A percentile compares a stretch with the other conserved stretches of the same genome.
phyloP scores from a whole-genome alignment of 176 grass and related monocot species.

The Areca catechu region DNA sequence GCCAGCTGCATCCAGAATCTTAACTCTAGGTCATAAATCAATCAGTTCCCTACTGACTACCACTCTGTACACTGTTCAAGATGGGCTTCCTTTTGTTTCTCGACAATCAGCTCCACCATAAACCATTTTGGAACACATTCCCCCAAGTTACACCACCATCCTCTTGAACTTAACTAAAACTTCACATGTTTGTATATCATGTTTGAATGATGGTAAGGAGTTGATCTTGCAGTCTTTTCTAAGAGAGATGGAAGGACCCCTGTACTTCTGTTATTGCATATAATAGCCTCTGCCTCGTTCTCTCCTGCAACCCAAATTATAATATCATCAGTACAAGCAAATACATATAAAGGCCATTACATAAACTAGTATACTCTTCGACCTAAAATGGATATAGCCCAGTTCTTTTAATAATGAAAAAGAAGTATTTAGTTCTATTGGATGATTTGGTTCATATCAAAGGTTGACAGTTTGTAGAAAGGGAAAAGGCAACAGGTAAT shows the following conservation, averaged over 20 bases:
- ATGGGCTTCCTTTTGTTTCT: conserved; percentile 5
- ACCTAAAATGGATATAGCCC: no score
- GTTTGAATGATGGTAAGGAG: neutral
- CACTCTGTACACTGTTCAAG: neutral
- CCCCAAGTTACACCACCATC: neutral
- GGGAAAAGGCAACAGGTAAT: no score
- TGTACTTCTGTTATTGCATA: conserved; percentile 37
- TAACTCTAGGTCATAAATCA: no score
- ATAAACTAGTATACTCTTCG: no score
- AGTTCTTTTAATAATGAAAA: no score
- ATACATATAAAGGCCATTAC: no score
- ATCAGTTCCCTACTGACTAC: no score
- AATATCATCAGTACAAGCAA: no score
- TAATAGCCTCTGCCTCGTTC: conserved; percentile 40
- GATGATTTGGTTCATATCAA: no score
- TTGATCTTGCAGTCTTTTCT: conserved; percentile 4
- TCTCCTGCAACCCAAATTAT: conserved; percentile 22
- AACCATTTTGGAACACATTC: neutral
- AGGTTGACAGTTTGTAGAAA: no score
- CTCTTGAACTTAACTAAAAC: conserved; percentile 23
- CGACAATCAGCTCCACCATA: conserved; percentile 30
- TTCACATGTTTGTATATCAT: conserved; percentile 6
- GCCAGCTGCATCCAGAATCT: no score
- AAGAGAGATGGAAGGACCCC: conserved; percentile 51
- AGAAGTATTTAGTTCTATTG: no score